A percentile compares a stretch with the other conserved stretches of the same genome.
phyloP scores from a whole-genome alignment of 2,329 filamentous ascomycete species.

The Ceratocystis ficicola region DNA sequence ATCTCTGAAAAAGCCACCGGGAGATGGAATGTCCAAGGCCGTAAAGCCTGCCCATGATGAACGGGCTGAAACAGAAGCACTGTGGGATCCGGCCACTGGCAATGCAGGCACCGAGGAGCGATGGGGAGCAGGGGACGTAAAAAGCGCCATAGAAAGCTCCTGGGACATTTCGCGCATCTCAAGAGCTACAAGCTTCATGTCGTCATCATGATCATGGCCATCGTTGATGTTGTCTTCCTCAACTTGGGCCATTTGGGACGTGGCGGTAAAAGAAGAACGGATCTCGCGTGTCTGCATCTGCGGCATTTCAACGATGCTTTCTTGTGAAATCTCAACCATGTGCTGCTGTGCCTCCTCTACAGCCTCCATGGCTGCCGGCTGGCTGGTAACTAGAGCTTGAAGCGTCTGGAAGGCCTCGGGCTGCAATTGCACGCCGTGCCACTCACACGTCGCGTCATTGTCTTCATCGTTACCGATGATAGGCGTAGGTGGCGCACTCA shows the following conservation, averaged over 20 bases:
- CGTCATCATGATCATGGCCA: conserved; percentile 12
- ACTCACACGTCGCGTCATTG: conserved; percentile 42
- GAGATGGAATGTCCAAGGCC: conserved; percentile 77
- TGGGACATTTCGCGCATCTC: conserved; percentile 18
- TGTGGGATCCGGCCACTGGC: conserved; percentile 21
- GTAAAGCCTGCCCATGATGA: conserved; percentile 62
- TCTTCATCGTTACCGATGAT: conserved; percentile 48
- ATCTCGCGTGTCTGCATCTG: background rate
- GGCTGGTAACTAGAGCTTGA: conserved; percentile 53
- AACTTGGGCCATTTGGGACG: background rate
- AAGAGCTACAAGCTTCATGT: conserved; percentile 15
- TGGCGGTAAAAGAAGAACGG: conserved; percentile 17
- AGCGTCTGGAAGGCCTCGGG: conserved; percentile 64
- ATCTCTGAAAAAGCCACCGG: conserved; percentile 81
- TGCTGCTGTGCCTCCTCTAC: conserved; percentile 49
- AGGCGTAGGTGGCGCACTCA: conserved; percentile 78
- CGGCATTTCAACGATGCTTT: conserved; percentile 34
- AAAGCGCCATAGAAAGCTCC: conserved; percentile 24
- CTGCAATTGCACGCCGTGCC: conserved; percentile 64
- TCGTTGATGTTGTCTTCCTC: background rate
- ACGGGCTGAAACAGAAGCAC: conserved; percentile 29
- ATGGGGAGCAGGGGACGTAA: conserved; percentile 36
- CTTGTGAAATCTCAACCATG: conserved; percentile 23
- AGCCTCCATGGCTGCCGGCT: conserved; percentile 28
- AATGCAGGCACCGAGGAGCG: conserved; percentile 39